Percentiles rank a stretch among this genome's conserved stretches.
Evolutionary conservation across 768 basidiomycete genomes (phyloP).

Genomic region (Collybiopsis confluens): DNA sequence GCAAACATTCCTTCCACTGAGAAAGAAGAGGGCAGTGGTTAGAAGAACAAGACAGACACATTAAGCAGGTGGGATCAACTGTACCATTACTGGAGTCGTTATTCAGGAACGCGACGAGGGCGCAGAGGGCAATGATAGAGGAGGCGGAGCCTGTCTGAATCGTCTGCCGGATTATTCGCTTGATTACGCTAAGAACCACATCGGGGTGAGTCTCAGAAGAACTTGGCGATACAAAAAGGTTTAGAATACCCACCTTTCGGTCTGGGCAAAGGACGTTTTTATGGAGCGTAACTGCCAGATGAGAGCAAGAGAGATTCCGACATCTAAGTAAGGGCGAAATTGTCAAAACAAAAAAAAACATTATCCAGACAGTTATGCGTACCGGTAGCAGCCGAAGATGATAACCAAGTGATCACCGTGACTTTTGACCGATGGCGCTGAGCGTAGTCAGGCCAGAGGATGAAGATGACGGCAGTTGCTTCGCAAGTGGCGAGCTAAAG

Average conservation of each 20-base stretch:
- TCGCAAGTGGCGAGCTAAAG: not conserved
- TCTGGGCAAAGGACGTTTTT: not conserved
- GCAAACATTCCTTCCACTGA: not conserved
- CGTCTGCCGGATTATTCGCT: not conserved
- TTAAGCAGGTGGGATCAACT: no score
- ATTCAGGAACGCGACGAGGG: not conserved
- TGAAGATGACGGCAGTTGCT: not conserved
- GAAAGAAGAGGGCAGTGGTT: no score
- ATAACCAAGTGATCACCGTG: not conserved
- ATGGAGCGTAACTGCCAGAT: constrained; percentile 2
- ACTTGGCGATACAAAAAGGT: no score
- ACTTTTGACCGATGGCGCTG: not conserved
- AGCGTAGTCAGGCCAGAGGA: not conserved
- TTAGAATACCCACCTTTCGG: not conserved
- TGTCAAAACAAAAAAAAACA: not conserved
- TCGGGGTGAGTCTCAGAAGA: no score
- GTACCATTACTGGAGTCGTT: not conserved
- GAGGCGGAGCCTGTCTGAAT: constrained; percentile 1
- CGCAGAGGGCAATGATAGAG: not conserved
- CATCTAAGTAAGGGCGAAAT: not conserved
- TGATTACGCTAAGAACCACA: not conserved
- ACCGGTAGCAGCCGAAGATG: not conserved
- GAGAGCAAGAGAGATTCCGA: not conserved
- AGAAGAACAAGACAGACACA: not conserved
- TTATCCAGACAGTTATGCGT: not conserved